Evolutionary conservation across 306 rosid genomes (phyloP).

Genomic region (Geum urbanum): DNA sequence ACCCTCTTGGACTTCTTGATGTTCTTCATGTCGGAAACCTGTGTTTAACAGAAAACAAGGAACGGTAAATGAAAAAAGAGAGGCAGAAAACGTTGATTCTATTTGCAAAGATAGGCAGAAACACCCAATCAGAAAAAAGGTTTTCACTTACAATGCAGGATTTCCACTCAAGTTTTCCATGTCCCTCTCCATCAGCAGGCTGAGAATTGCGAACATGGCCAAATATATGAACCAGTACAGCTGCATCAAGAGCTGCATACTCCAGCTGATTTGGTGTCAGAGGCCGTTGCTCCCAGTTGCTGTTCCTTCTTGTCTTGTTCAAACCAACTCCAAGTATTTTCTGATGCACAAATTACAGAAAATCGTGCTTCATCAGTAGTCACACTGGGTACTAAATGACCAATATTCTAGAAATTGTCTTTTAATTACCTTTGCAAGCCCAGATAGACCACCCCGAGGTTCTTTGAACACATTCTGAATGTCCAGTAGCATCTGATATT

Average conservation of each 20-base stretch:
- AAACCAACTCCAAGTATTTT: constrained; percentile 83
- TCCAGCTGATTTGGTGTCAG: constrained; percentile 83
- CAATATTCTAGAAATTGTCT: neutral
- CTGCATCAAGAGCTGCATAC: constrained; percentile 96
- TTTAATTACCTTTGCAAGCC: constrained; percentile 65
- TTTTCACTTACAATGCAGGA: constrained; percentile 67
- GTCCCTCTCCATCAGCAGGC: constrained; percentile 31
- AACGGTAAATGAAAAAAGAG: neutral
- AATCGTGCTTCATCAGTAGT: constrained; percentile 20
- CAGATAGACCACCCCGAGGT: constrained; percentile 78
- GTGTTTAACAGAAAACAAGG: constrained; percentile 12
- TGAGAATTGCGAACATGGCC: constrained; percentile 56
- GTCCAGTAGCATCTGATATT: constrained; percentile 75
- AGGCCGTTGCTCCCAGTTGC: constrained; percentile 96
- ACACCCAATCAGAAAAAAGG: neutral
- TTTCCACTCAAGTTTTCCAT: constrained; percentile 60
- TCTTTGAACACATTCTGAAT: constrained; percentile 74
- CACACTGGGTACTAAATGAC: neutral
- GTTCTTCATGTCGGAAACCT: constrained; percentile 60
- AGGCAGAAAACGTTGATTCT: neutral
- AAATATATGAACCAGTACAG: constrained; percentile 78
- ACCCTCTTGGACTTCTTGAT: constrained; percentile 41
- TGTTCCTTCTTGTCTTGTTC: constrained; percentile 89
- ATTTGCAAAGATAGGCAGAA: neutral
- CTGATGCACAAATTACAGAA: constrained; percentile 37